Evolutionary conservation across 75 land plant species (phyloP).

Genomic region (Picea glauca): DNA sequence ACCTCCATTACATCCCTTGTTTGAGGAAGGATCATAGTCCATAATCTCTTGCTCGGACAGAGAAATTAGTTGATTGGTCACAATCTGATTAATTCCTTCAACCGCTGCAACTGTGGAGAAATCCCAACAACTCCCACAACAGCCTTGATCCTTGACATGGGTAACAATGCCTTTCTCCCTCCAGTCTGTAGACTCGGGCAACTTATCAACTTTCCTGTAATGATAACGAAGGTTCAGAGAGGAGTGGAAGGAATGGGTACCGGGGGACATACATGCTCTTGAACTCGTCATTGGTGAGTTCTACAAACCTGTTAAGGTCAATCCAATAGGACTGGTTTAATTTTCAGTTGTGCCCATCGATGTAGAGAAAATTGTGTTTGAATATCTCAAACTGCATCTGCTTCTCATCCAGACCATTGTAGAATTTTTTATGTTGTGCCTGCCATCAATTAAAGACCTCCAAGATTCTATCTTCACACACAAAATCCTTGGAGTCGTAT

Average conservation of each 20-base stretch:
- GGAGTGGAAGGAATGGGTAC: slow-evolving; percentile 18
- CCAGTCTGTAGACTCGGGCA: slow-evolving; percentile 71
- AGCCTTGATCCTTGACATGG: slow-evolving; percentile 72
- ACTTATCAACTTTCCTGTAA: slow-evolving; percentile 16
- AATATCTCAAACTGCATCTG: slow-evolving; percentile 42
- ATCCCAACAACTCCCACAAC: slow-evolving; percentile 83
- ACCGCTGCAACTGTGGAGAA: slow-evolving; percentile 63
- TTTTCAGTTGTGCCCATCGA: slow-evolving; percentile 43
- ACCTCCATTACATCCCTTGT: too few relatives aligned
- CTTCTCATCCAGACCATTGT: slow-evolving; percentile 12
- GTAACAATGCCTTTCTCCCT: slow-evolving; percentile 59
- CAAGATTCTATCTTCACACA: neutral
- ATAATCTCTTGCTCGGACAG: slow-evolving; percentile 82
- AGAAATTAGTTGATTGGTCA: slow-evolving; percentile 36
- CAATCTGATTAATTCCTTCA: slow-evolving; percentile 72
- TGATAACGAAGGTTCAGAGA: too few relatives aligned
- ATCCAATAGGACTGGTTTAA: slow-evolving; percentile 34
- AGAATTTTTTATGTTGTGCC: slow-evolving; percentile 28
- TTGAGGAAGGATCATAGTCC: slow-evolving; percentile 47
- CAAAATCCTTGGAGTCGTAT: neutral
- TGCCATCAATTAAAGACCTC: slow-evolving; percentile 40
- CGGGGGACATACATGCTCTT: neutral
- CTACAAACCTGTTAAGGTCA: slow-evolving; percentile 61
- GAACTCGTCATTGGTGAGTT: too few relatives aligned
- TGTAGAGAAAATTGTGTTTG: slow-evolving; percentile 43